These are phyloP conservation scores for Dichomitus squalens DNA, from an alignment of 1,284 basidiomycete species.

Conservation along the genomic window DNA sequence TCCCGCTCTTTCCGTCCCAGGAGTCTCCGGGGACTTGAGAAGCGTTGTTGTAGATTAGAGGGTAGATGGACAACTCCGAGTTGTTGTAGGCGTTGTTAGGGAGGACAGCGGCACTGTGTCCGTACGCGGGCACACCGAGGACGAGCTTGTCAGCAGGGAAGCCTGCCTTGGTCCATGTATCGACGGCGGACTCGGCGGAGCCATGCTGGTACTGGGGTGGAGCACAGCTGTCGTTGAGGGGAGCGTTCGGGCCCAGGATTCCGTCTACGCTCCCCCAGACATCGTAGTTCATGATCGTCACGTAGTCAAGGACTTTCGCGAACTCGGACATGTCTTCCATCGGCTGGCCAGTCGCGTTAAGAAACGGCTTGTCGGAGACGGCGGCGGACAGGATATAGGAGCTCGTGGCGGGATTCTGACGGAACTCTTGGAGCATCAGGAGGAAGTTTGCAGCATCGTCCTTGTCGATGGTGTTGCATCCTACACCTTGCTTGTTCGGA, in stretches of 20 bases:
- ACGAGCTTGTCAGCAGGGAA: constrained; percentile 66
- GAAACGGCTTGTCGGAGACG: constrained; percentile 45
- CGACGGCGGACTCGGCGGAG: constrained; percentile 64
- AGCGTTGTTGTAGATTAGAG: too few species aligned
- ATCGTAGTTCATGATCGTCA: constrained; percentile 78
- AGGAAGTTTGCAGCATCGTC: constrained; percentile 67
- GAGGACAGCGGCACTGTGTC: constrained; percentile 45
- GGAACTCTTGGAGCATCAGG: constrained; percentile 54
- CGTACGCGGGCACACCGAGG: constrained; percentile 66
- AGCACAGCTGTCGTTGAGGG: constrained; percentile 63
- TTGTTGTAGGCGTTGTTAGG: too few species aligned
- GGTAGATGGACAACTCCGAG: too few species aligned
- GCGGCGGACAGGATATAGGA: constrained; percentile 57
- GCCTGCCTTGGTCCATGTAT: constrained; percentile 62
- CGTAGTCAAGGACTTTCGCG: constrained; percentile 63
- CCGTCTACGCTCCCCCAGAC: too few species aligned
- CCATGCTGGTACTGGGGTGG: constrained; percentile 56
- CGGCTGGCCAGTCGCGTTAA: too few species aligned
- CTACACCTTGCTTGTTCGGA: constrained; percentile 64
- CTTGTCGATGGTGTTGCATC: constrained; percentile 63
- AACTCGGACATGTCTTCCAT: constrained; percentile 59
- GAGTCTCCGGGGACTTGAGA: constrained; percentile 44
- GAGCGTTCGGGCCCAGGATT: constrained; percentile 72
- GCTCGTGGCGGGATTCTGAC: constrained; percentile 69
- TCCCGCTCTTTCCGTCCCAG: constrained; percentile 42